Percentiles rank a stretch among this genome's conserved stretches.
These are phyloP conservation scores for Cutaneotrichosporon sp. DNA, from an alignment of 1,284 basidiomycete genomes.

Conservation along the genomic window DNA sequence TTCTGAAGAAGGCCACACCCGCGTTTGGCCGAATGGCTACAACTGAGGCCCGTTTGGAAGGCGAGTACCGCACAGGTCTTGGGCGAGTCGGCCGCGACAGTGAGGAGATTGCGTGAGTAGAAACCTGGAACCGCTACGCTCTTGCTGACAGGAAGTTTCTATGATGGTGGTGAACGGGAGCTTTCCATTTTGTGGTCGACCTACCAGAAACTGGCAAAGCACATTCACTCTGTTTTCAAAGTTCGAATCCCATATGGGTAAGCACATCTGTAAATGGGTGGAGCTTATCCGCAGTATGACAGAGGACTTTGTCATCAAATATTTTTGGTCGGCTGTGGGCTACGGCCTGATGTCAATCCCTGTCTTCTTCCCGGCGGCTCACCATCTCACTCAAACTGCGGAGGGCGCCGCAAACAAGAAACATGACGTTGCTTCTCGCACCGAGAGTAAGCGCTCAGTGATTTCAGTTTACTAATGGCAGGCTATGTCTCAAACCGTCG, in stretches of 20 bases:
- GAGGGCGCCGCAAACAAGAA: slow-evolving; percentile 1
- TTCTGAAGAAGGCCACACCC: slow-evolving; percentile 80
- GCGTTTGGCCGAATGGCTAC: slow-evolving; percentile 90
- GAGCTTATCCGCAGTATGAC: slow-evolving; percentile 67
- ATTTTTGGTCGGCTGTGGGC: slow-evolving; percentile 84
- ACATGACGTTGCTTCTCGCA: slow-evolving; percentile 54
- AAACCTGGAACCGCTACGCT: neutral
- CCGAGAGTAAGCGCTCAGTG: slow-evolving; percentile 56
- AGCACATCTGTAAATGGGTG: neutral
- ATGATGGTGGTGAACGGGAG: slow-evolving; percentile 82
- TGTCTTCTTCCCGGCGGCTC: slow-evolving; percentile 56
- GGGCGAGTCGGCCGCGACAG: slow-evolving; percentile 81
- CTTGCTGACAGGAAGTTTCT: slow-evolving; percentile 60
- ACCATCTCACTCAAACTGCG: slow-evolving; percentile 7
- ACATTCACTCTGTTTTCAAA: slow-evolving; percentile 80
- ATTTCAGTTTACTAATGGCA: slow-evolving; percentile 35
- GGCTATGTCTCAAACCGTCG: slow-evolving; percentile 96
- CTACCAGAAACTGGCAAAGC: slow-evolving; percentile 75
- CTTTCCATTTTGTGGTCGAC: slow-evolving; percentile 73
- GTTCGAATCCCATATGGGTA: slow-evolving; percentile 38
- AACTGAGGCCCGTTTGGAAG: slow-evolving; percentile 72
- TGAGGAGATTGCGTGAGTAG: slow-evolving; percentile 79
- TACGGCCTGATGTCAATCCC: slow-evolving; percentile 86
- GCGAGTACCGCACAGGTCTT: slow-evolving; percentile 87
- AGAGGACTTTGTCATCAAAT: slow-evolving; percentile 90